These are phyloP conservation scores for Linum tenue DNA, from an alignment of 345 rosid species.

Conservation along the genomic window DNA sequence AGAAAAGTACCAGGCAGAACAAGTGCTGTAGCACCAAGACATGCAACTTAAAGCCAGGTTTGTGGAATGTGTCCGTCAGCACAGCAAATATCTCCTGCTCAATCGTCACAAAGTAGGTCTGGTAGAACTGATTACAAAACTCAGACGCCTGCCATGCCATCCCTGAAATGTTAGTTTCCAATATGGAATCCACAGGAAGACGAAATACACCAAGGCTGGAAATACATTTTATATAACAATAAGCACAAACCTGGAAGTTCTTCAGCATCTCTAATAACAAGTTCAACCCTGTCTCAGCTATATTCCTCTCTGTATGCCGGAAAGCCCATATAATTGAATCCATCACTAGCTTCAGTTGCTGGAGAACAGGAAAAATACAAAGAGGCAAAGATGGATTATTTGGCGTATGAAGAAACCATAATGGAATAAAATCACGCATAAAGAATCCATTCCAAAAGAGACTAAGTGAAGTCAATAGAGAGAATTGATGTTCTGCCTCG, in stretches of 20 bases:
- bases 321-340: conserved; percentile 99
- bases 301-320: conserved; percentile 98
- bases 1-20: conserved; percentile 61
- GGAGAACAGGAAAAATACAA: conserved; percentile 13
- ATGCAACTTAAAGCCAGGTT: conserved; percentile 98
- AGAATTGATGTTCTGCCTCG: too few relatives aligned
- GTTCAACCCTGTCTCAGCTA: conserved; percentile 94
- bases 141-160: conserved; percentile 39
- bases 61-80: conserved; percentile 91
- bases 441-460: too few relatives aligned
- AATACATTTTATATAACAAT: not conserved
- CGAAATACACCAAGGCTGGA: not conserved
- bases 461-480: too few relatives aligned
- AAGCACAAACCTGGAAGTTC: conserved; percentile 66
- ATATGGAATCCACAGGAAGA: not conserved
- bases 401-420: not conserved
- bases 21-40: conserved; percentile 81
- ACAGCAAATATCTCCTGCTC: conserved; percentile 99
- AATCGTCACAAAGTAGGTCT: conserved; percentile 48
- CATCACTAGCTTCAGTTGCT: conserved; percentile 98
- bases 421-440: not conserved
- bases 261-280: conserved; percentile 87
- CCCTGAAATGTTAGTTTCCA: conserved; percentile 14
- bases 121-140: conserved; percentile 83
- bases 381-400: conserved; percentile 6